A percentile compares a stretch with the other conserved stretches of the same genome.
Conservation (phyloP, 148 eudicot species). For the Fagopyrum tataricum region DNA sequence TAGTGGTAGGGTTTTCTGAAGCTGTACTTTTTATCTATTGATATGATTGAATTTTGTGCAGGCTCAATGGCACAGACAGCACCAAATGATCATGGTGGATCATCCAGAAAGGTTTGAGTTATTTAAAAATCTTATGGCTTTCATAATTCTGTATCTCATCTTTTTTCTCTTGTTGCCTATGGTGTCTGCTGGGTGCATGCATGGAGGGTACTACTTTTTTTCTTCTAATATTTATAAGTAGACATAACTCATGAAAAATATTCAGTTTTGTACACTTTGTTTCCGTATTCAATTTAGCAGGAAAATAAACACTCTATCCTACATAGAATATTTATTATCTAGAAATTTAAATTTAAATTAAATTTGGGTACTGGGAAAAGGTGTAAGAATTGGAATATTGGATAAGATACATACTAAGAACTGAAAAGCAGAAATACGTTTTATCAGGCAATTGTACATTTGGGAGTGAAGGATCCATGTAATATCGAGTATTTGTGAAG, state of each 20-base stretch:
- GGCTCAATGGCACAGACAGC: conserved; percentile 33
- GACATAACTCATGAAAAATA: neutral
- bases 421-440: too few relatives aligned
- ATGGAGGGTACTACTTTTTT: neutral
- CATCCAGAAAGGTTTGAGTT: conserved; percentile 50
- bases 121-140: neutral
- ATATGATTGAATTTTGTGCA: conserved; percentile 17
- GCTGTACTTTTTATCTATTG: neutral
- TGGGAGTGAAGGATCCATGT: neutral
- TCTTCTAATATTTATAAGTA: neutral
- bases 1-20: neutral
- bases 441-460: neutral
- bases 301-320: neutral
- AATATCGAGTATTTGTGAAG: neutral
- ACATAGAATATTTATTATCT: neutral
- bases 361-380: neutral
- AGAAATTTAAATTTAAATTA: neutral
- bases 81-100: conserved; percentile 32
- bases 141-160: neutral
- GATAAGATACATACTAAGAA: neutral
- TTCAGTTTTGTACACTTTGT: neutral
- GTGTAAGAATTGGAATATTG: neutral
- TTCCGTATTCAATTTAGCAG: neutral
- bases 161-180: neutral
- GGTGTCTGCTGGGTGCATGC: neutral